A percentile compares a stretch with the other conserved stretches of the same genome.
phyloP scores from a whole-genome alignment of 2,329 filamentous ascomycete genomes.

The Elsinoe necatrix region DNA sequence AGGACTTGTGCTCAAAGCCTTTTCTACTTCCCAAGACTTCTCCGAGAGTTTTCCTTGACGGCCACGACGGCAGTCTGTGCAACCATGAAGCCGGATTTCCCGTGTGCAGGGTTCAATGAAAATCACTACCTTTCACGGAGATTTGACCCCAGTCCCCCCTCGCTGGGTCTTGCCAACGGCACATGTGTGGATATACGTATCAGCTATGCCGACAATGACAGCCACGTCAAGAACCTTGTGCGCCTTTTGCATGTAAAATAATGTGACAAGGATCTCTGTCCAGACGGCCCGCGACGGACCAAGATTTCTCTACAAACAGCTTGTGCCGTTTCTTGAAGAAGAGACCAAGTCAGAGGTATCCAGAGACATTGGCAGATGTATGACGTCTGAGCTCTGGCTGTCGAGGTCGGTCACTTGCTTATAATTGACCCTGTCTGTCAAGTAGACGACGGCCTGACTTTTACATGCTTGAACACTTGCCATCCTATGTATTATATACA shows the following conservation, averaged over 20 bases:
- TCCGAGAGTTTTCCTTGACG: conserved; percentile 5
- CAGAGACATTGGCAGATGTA: not conserved
- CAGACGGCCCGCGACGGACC: conserved; percentile 5
- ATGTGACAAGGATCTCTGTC: not conserved
- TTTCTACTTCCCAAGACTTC: conserved; percentile 13
- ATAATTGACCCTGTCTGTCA: not conserved
- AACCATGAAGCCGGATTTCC: conserved; percentile 5
- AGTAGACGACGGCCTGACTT: too few species aligned
- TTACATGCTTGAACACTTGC: too few species aligned
- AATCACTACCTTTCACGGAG: not conserved
- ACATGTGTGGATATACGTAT: not conserved
- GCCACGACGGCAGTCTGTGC: not conserved
- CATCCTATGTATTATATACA: too few species aligned
- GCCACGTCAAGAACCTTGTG: not conserved
- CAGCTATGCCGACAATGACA: not conserved
- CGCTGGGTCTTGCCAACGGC: not conserved
- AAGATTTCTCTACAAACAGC: conserved; percentile 10
- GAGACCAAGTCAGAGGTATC: not conserved
- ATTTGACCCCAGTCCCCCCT: not conserved
- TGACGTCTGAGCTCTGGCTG: not conserved
- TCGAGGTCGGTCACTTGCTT: not conserved
- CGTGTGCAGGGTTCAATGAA: not conserved
- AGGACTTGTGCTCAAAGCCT: not conserved
- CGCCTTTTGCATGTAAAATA: not conserved
- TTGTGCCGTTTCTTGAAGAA: not conserved